Base-by-base conservation (phyloP, 2,329 filamentous ascomycete genomes). In the Westerdykella aurantiaca region DNA sequence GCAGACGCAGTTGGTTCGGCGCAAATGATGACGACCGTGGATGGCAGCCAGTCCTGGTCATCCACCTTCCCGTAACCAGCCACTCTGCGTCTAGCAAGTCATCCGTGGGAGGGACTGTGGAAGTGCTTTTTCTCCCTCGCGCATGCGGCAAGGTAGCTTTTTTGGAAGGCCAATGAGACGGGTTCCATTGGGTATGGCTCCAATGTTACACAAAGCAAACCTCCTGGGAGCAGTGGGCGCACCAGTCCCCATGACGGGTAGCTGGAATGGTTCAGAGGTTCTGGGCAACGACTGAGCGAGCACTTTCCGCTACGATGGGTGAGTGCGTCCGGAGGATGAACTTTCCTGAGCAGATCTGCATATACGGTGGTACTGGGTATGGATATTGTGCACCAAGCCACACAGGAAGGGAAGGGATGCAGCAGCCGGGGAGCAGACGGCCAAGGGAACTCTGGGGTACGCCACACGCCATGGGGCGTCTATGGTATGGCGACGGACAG, bases 321-420 rank as follows among this genome's bases (percentile, higher is more conserved):
- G 43, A 43, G 29, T 34, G 42, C 14, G 41, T 41, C 33, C 41
- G 45, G 46, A 50, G 43, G 48, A 44, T 29, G 7, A 49, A 50
- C 39, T 46, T 49, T 21, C 47, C 47, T 49, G 45, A 51, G 54
- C 46, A 40, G 58, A 63, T 64, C 55, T 49, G 56, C 52, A 54
- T 59, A n/a, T n/a, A n/a, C n/a, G n/a, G n/a, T n/a, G n/a, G n/a
- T n/a, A 21, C 18, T 21, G 18, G 3, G 4, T 21, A 21, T 21
- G 18, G 18, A 21, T 61, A 21, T 61, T 54, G 52, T 53, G 53
- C 53, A 52, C 52, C 46, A 29, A 48, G 50, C 52, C 46, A 49
- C 49, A 41, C 50, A 45, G 49, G 39, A 42, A 43, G 37, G 23
- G 52, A 54, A 51, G 47, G 45, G 45, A 39, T 44, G 50, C 49